phyloP scores from a whole-genome alignment of 2,329 filamentous ascomycete genomes.

The Phoma sp. region DNA sequence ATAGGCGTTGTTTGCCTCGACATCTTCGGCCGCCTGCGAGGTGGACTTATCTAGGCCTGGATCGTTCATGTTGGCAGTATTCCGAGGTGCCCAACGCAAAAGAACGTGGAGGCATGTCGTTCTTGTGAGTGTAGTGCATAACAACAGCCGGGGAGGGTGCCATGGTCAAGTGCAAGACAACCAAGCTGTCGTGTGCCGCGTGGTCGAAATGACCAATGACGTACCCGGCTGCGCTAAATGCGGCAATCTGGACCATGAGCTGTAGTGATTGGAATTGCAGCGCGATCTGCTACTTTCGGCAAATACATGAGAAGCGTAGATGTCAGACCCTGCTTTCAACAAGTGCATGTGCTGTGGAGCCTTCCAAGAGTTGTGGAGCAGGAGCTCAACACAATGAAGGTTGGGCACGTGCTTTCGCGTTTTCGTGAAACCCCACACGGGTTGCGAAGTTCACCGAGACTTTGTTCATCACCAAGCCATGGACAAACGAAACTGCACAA shows the following conservation, averaged over 20 bases:
- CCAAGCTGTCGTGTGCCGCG: conserved; percentile 10
- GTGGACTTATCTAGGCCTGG: conserved; percentile 61
- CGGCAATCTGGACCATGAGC: conserved; percentile 2
- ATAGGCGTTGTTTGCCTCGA: conserved; percentile 47
- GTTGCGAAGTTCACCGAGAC: neutral
- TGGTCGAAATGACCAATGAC: conserved; percentile 16
- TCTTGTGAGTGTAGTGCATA: neutral
- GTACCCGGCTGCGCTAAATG: conserved; percentile 10
- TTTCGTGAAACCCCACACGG: conserved; percentile 10
- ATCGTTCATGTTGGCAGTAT: conserved; percentile 49
- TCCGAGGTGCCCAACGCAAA: neutral
- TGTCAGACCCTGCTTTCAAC: conserved; percentile 1
- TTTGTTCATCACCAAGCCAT: conserved; percentile 3
- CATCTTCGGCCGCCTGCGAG: conserved; percentile 53
- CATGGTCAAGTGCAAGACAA: conserved; percentile 11
- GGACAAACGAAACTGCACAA: conserved; percentile 4
- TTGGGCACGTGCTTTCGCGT: conserved; percentile 14
- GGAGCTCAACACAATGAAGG: conserved; percentile 3
- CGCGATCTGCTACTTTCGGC: neutral
- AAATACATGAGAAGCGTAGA: neutral
- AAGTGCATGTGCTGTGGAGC: neutral
- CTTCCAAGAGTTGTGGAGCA: neutral
- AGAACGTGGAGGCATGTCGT: conserved; percentile 1
- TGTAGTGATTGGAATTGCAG: neutral
- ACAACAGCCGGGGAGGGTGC: neutral